Conservation (phyloP, 352 stramenopile genomes). For the Phytophthora megakarya region DNA sequence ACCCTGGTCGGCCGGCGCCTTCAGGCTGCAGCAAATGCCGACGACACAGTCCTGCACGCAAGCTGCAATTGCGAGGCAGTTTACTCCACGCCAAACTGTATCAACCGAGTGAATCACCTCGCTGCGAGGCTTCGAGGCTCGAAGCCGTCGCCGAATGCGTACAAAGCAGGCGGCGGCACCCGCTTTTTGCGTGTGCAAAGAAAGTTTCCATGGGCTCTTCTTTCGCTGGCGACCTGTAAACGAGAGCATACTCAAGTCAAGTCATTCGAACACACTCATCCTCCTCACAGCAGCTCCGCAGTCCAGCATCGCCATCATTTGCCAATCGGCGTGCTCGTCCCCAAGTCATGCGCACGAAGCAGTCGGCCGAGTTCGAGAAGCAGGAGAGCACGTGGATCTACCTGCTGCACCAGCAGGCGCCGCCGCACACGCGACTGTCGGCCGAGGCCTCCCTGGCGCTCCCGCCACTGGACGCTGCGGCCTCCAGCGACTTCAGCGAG, state of each 20-base stretch:
- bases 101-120: too few relatives aligned
- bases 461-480: conserved; percentile 3
- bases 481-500: conserved; percentile 14
- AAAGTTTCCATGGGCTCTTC: conserved; percentile 22
- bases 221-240: conserved; percentile 23
- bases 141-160: not conserved
- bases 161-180: conserved; percentile 2
- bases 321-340: conserved; percentile 23
- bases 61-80: not conserved
- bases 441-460: conserved; percentile 24
- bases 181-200: conserved; percentile 19
- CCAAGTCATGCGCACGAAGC: conserved; percentile 50
- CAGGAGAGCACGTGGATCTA: conserved; percentile 64
- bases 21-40: not conserved
- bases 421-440: conserved; percentile 37
- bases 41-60: not conserved
- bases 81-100: not conserved
- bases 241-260: conserved; percentile 30
- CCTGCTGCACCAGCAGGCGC: conserved; percentile 56
- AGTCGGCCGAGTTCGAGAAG: conserved; percentile 50
- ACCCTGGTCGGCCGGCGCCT: not conserved
- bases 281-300: conserved; percentile 1
- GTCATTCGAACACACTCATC: conserved; percentile 29
- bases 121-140: too few relatives aligned
- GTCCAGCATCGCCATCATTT: conserved; percentile 27